Conservation (phyloP, 768 basidiomycete genomes). For the Pleurotus ostreatus region DNA sequence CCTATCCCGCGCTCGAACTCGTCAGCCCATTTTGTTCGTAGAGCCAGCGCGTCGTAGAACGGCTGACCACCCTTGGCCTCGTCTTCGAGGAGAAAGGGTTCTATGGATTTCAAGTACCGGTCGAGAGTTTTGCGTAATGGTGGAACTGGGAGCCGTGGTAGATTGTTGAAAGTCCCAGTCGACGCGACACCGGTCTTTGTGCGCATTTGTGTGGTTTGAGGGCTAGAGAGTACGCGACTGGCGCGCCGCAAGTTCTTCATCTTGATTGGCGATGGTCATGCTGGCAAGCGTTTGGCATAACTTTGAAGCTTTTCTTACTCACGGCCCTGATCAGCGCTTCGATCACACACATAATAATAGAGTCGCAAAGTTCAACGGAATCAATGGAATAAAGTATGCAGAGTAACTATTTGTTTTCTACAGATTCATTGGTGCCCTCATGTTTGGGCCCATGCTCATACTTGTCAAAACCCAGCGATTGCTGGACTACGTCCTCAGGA, state of each 20-base stretch:
- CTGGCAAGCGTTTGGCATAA: background rate
- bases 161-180: constrained; percentile 21
- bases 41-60: constrained; percentile 47
- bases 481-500: constrained; percentile 69
- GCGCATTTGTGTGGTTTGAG: constrained; percentile 14
- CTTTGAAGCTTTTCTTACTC: background rate
- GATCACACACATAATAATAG: too few relatives aligned
- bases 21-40: constrained; percentile 55
- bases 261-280: background rate
- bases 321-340: too few relatives aligned
- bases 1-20: constrained; percentile 76
- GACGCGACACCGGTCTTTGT: constrained; percentile 14
- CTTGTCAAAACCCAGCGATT: constrained; percentile 69
- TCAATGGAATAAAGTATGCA: background rate
- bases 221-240: background rate
- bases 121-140: constrained; percentile 70
- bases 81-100: constrained; percentile 77
- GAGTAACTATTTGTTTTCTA: background rate
- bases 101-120: constrained; percentile 72
- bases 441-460: constrained; percentile 54
- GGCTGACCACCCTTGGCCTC: constrained; percentile 52
- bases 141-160: constrained; percentile 82
- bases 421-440: background rate
- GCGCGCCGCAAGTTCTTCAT: background rate
- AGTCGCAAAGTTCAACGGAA: too few relatives aligned